Base-by-base conservation (phyloP, 2,329 filamentous ascomycete species). In the Cadophora sp. region DNA sequence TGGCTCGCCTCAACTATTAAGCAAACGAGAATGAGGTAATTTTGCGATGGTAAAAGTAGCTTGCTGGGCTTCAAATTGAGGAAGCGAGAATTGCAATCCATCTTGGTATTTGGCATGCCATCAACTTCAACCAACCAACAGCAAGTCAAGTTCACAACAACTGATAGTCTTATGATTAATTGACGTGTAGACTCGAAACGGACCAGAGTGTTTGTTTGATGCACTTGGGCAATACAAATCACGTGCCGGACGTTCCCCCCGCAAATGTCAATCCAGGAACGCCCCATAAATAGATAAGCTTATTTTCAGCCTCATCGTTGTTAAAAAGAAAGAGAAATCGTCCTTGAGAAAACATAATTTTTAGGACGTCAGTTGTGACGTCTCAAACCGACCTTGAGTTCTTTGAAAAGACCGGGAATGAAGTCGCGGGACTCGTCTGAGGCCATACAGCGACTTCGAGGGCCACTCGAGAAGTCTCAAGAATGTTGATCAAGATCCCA, bases 281-380 rank as follows among this genome's bases (percentile, higher is more conserved):
- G 20, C 41, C 16, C 63, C 50, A 50, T 55, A 64, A 55, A 62
- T 65, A 59, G 56, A 64, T 53, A 70, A 68, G 43, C 68, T 68
- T 70, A 59, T 62, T 69, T 68, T 70, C 51, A 70, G 68, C 68
- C 68, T 66, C 68, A 68, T 69, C 43, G 20, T 20, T 65, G 60
- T 66, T 58, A 58, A 62, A 58, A 56, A 47, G 24, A 41, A 1
- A n/a, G 22, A 61, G 30, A 62, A 24, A 53, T n/a, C 20, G 48
- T 69, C 53, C 1, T 66, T 39, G 22, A n/a, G 53, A 67, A 59
- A 61, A 61, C 53, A 56, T 11, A 33, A 20, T 55, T 63, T 51
- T 55, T 36, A 5, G 51, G 14, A 48, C 53, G 20, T 59, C 33
- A 56, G 45, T 45, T 16, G 11, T 39, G n/a, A 48, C 43, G 48